These are phyloP conservation scores for Penstemon barbatus DNA, from an alignment of 257 asterid species.

Conservation along the genomic window DNA sequence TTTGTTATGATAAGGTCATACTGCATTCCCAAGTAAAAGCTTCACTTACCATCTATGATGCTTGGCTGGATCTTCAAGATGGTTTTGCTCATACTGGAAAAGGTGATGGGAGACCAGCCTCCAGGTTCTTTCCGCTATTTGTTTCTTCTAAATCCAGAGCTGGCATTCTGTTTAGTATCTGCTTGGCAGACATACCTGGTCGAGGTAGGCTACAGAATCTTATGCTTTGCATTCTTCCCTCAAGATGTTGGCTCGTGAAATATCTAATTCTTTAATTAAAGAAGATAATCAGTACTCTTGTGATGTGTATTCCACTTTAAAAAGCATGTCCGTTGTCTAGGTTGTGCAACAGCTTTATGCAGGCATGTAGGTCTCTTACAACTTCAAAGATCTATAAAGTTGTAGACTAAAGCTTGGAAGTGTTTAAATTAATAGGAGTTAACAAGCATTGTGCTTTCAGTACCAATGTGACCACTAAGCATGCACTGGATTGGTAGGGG, in stretches of 20 bases:
- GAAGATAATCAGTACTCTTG: slow-evolving; percentile 13
- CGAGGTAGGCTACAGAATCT: slow-evolving; percentile 44
- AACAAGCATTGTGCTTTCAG: too few relatives aligned
- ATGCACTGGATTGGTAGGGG: neutral
- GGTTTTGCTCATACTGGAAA: slow-evolving; percentile 81
- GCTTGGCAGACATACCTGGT: slow-evolving; percentile 43
- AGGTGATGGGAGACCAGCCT: slow-evolving; percentile 69
- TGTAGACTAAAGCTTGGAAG: neutral
- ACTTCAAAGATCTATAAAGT: neutral
- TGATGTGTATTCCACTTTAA: slow-evolving; percentile 1
- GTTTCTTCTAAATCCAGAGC: slow-evolving; percentile 85
- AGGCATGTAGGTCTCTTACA: slow-evolving; percentile 13
- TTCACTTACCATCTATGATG: slow-evolving; percentile 71
- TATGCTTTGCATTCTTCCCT: slow-evolving; percentile 15
- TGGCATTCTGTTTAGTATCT: slow-evolving; percentile 77
- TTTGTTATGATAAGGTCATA: slow-evolving; percentile 49
- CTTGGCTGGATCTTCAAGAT: slow-evolving; percentile 95
- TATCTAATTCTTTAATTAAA: slow-evolving; percentile 10
- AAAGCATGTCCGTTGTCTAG: neutral
- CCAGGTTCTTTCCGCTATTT: slow-evolving; percentile 74
- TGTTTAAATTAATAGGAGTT: neutral
- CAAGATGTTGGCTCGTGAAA: slow-evolving; percentile 10
- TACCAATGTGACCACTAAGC: neutral
- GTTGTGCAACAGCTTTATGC: slow-evolving; percentile 9
- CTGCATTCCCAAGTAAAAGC: slow-evolving; percentile 97